Conservation (phyloP, 202 grass and related monocot genomes). For the Saccharum hybrid region DNA sequence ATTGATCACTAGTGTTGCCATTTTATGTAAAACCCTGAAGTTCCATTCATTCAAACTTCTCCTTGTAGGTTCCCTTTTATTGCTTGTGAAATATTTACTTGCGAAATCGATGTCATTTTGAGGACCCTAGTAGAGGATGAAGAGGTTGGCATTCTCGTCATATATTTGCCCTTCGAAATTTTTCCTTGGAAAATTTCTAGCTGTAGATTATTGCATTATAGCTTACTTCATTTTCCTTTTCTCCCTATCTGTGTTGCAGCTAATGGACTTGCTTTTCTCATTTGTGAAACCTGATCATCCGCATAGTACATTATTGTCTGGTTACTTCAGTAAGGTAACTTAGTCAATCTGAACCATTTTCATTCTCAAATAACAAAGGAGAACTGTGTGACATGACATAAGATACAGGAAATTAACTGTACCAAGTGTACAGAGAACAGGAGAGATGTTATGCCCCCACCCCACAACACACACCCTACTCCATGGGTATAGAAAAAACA, state of each 20-base stretch:
- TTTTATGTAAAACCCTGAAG: conserved; percentile 11
- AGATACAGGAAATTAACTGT: not conserved
- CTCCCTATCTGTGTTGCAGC: conserved; percentile 55
- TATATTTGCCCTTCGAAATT: conserved; percentile 2
- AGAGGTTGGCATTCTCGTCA: conserved; percentile 62
- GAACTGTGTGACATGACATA: not conserved
- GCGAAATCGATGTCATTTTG: conserved; percentile 97
- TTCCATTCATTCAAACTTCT: conserved; percentile 32
- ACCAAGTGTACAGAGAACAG: not conserved
- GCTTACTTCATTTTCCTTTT: conserved; percentile 36
- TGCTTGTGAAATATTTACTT: conserved; percentile 99
- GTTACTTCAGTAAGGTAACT: conserved; percentile 99
- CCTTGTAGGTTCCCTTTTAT: conserved; percentile 94
- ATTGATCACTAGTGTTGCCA: conserved; percentile 34
- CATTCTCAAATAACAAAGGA: not conserved
- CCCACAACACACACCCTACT: not conserved
- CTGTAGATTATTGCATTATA: conserved; percentile 18
- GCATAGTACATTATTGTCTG: conserved; percentile 89
- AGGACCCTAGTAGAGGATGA: conserved; percentile 96
- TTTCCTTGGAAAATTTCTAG: conserved; percentile 28
- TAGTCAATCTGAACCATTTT: conserved; percentile 3
- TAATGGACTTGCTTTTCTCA: conserved; percentile 97
- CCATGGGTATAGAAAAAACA: not conserved
- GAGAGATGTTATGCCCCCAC: not conserved
- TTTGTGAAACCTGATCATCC: conserved; percentile 87